Conservation (phyloP, 495 filamentous ascomycete genomes). For the Copromyces sp. region DNA sequence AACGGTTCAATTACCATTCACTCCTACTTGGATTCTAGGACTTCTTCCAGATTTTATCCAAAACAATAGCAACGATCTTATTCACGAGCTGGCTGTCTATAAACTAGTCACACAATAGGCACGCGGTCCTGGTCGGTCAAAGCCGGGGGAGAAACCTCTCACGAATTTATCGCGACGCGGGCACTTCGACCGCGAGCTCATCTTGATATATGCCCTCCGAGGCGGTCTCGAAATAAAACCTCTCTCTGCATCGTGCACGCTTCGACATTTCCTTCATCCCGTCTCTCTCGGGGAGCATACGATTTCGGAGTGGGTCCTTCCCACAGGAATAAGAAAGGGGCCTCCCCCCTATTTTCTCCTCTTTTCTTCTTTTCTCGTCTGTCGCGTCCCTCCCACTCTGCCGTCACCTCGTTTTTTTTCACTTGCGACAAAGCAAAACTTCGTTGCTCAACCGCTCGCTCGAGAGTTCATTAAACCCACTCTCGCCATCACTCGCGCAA, state of each 20-base stretch:
- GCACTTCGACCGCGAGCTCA: neutral
- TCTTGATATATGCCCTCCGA: neutral
- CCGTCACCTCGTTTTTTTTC: neutral
- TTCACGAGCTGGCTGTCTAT: neutral
- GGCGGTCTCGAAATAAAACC: neutral
- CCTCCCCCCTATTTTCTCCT: neutral
- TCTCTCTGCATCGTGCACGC: neutral
- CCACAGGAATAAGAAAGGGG: neutral
- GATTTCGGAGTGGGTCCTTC: neutral
- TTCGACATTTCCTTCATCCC: neutral
- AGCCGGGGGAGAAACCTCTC: neutral
- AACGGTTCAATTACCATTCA: neutral
- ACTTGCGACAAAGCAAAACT: neutral
- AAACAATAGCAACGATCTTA: neutral
- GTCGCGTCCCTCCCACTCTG: neutral
- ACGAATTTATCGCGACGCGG: neutral
- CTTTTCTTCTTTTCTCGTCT: neutral
- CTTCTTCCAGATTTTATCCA: neutral
- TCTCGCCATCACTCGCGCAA: neutral
- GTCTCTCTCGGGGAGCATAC: neutral
- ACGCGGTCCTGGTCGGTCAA: neutral
- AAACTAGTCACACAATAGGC: neutral
- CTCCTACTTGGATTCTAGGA: too few relatives aligned
- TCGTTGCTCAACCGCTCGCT: neutral
- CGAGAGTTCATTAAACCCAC: neutral